Percentiles rank a stretch among this genome's conserved stretches.
Conservation (phyloP, 495 filamentous ascomycete genomes). For the Mytilinidion resinicola region DNA sequence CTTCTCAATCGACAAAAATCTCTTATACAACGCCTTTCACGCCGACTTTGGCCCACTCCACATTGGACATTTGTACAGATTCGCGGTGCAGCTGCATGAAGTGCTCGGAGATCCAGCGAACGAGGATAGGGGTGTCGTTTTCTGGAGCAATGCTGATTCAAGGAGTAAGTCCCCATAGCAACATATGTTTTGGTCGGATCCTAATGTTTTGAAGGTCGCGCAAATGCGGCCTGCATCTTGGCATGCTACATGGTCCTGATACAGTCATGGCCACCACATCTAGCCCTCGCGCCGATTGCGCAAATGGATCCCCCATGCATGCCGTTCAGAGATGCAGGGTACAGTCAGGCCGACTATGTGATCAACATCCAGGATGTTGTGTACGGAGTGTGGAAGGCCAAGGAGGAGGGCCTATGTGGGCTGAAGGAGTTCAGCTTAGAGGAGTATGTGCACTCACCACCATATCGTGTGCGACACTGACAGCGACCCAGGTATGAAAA, state of each 20-base stretch:
- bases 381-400: slow-evolving; percentile 97
- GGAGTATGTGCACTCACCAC: slow-evolving; percentile 54
- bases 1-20: slow-evolving; percentile 87
- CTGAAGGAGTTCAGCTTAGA: slow-evolving; percentile 87
- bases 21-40: slow-evolving; percentile 97
- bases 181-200: background rate
- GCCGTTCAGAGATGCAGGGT: slow-evolving; percentile 97
- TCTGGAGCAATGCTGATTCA: slow-evolving; percentile 88
- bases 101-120: slow-evolving; percentile 82
- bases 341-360: slow-evolving; percentile 95
- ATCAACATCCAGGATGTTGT: slow-evolving; percentile 94
- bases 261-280: slow-evolving; percentile 94
- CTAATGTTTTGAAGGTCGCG: slow-evolving; percentile 51
- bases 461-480: slow-evolving; percentile 1
- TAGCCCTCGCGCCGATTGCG: slow-evolving; percentile 92
- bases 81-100: slow-evolving; percentile 90
- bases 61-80: slow-evolving; percentile 93
- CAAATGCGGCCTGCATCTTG: slow-evolving; percentile 93
- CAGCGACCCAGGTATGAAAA: slow-evolving; percentile 64
- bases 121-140: slow-evolving; percentile 78
- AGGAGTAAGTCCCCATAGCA: slow-evolving; percentile 55
- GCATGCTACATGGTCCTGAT: slow-evolving; percentile 99
- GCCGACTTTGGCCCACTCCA: slow-evolving; percentile 97
- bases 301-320: slow-evolving; percentile 95
- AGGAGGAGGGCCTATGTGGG: slow-evolving; percentile 83